Conservation (phyloP, 441 rosid species). For the Brassica hybrid region DNA sequence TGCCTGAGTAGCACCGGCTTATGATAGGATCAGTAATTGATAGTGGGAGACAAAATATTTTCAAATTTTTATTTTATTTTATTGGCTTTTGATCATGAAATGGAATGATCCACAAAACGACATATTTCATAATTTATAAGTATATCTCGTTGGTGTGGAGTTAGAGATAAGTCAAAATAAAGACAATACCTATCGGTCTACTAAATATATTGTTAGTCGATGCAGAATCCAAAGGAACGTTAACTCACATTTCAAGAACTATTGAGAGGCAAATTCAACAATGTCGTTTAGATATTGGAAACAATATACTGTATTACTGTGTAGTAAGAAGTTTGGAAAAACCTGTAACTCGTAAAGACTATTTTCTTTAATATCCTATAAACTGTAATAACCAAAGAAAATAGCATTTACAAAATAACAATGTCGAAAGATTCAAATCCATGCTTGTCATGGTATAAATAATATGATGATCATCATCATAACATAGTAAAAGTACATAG, state of each 20-base stretch:
- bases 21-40: background rate
- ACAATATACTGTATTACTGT: background rate
- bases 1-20: background rate
- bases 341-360: background rate
- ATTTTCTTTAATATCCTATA: background rate
- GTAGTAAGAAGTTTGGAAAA: background rate
- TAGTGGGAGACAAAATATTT: background rate
- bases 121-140: conserved; percentile 21
- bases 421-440: conserved; percentile 26
- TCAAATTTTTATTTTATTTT: background rate
- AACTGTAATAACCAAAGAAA: conserved; percentile 1
- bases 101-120: conserved; percentile 37
- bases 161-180: conserved; percentile 35
- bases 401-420: conserved; percentile 37
- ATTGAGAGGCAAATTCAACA: conserved; percentile 42
- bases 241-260: conserved; percentile 56
- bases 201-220: background rate
- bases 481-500: background rate
- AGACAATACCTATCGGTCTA: too few species aligned
- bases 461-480: conserved; percentile 1
- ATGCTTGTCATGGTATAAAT: conserved; percentile 31
- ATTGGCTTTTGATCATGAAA: conserved; percentile 27
- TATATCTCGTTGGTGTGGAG: conserved; percentile 14
- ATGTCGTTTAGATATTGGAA: too few species aligned
- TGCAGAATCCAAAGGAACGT: conserved; percentile 42